Evolutionary conservation across 116 monocot genomes (phyloP).

Genomic region (Posidonia oceanica): DNA sequence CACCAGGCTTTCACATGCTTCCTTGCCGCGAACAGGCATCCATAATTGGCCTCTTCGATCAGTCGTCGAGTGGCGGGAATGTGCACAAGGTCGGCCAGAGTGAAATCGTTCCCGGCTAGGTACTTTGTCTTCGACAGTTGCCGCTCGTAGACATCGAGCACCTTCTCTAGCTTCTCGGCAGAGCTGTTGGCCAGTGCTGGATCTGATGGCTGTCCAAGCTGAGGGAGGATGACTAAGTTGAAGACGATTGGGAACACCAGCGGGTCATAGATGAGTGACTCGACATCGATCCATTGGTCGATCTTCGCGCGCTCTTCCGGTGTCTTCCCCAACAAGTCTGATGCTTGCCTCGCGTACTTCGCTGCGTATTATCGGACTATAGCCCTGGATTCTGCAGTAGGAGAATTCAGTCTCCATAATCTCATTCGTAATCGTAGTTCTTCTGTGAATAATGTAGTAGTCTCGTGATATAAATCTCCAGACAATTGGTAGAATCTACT

Average conservation of each 20-base stretch:
- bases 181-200: not conserved
- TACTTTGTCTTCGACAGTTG: conserved; percentile 33
- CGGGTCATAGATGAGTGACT: conserved; percentile 34
- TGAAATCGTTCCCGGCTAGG: conserved; percentile 41
- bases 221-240: conserved; percentile 30
- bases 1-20: conserved; percentile 48
- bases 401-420: too few relatives aligned
- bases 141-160: conserved; percentile 40
- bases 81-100: conserved; percentile 45
- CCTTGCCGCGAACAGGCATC: conserved; percentile 12
- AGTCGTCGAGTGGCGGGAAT: conserved; percentile 28
- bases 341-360: conserved; percentile 16
- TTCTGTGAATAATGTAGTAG: too few relatives aligned
- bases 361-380: conserved; percentile 27
- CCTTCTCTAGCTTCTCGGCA: conserved; percentile 21
- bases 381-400: conserved; percentile 31
- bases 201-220: conserved; percentile 6
- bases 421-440: too few relatives aligned
- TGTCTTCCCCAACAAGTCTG: conserved; percentile 19
- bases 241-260: conserved; percentile 26
- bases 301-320: conserved; percentile 21
- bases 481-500: too few relatives aligned
- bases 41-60: conserved; percentile 11
- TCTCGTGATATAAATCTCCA: too few relatives aligned
- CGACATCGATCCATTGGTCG: conserved; percentile 38